Conservation (phyloP, 192 early-diverging fungal species). For the Coemansia sp. region DNA sequence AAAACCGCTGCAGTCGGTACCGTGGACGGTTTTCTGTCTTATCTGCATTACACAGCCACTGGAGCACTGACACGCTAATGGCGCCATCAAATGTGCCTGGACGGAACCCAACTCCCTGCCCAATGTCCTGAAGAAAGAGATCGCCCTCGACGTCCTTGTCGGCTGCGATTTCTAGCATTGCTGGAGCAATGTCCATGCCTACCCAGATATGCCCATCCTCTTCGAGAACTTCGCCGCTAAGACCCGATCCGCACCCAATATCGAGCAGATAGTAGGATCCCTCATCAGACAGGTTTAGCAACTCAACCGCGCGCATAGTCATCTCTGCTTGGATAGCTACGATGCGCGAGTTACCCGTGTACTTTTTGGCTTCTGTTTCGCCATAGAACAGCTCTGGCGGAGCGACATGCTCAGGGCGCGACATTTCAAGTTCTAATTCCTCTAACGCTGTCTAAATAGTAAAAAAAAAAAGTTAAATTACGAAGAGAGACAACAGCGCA, state of each 20-base stretch:
- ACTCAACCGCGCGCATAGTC: constrained; percentile 88
- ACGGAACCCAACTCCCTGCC: constrained; percentile 89
- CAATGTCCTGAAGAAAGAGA: constrained; percentile 93
- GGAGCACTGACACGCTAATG: constrained; percentile 92
- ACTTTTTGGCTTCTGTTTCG: constrained; percentile 90
- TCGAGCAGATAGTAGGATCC: constrained; percentile 79
- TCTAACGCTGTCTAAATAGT: background rate
- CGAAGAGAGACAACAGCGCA: background rate
- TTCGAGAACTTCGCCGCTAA: constrained; percentile 91
- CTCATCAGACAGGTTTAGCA: constrained; percentile 79
- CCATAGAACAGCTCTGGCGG: constrained; percentile 98
- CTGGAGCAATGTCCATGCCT: constrained; percentile 90
- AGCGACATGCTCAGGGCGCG: constrained; percentile 92
- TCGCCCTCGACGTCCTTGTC: constrained; percentile 93
- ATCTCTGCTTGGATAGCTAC: constrained; percentile 91
- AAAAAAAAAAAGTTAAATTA: background rate
- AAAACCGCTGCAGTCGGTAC: constrained; percentile 83
- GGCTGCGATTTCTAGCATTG: constrained; percentile 93
- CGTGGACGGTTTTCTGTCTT: constrained; percentile 83
- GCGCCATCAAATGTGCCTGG: constrained; percentile 97
- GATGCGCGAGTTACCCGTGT: constrained; percentile 92
- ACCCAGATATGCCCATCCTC: constrained; percentile 97
- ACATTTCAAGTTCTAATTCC: constrained; percentile 59
- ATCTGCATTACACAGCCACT: constrained; percentile 99
- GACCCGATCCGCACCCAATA: constrained; percentile 96